A percentile compares a stretch with the other conserved stretches of the same genome.
Conservation (phyloP, 75 land plant genomes). For the Pinus taeda region DNA sequence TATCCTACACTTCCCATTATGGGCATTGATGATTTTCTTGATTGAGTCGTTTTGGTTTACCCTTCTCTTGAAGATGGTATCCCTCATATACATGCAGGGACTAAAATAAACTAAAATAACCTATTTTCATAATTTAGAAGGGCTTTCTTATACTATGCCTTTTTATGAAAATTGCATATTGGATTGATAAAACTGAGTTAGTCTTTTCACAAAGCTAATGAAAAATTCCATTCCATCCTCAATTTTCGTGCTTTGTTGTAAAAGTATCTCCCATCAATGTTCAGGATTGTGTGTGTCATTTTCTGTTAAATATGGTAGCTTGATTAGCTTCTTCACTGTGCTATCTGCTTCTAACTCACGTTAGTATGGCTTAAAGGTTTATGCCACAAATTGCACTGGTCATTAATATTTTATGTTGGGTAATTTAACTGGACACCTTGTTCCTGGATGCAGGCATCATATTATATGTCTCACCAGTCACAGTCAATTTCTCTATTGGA, state of each 20-base stretch:
- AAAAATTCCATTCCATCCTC: not conserved
- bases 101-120: not conserved
- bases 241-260: not conserved
- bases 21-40: no score
- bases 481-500: conserved; percentile 84
- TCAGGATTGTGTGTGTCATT: not conserved
- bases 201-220: not conserved
- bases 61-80: no score
- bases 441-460: conserved; percentile 68
- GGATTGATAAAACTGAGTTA: not conserved
- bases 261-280: not conserved
- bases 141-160: not conserved
- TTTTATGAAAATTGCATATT: not conserved
- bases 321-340: not conserved
- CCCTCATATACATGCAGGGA: no score
- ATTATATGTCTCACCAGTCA: conserved; percentile 83
- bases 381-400: no score
- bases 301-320: not conserved
- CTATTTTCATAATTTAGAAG: not conserved
- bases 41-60: no score
- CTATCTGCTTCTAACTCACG: not conserved
- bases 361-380: not conserved
- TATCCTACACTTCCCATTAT: no score
- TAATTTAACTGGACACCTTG: not conserved
- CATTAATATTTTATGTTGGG: not conserved